Evolutionary conservation across 345 rosid species (phyloP).

Genomic region (Acer saccharum): DNA sequence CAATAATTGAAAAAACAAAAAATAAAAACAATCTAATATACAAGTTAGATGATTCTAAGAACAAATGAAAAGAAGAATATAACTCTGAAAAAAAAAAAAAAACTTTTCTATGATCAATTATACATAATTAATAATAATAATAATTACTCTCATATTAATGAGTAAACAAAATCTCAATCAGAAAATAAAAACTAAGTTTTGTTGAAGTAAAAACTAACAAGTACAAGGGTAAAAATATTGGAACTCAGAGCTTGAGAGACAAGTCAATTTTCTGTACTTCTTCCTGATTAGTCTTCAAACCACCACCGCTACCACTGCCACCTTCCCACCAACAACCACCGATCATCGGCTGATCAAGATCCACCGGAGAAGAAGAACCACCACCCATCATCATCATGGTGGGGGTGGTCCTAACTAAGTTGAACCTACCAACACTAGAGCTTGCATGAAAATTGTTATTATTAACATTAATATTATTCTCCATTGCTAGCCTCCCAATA

Average conservation of each 20-base stretch:
- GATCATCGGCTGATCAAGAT: too few relatives aligned
- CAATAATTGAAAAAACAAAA: neutral
- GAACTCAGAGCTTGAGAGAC: constrained; percentile 62
- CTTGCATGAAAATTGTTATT: neutral
- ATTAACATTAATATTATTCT: constrained; percentile 13
- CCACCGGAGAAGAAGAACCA: constrained; percentile 18
- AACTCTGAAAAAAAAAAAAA: neutral
- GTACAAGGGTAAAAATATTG: neutral
- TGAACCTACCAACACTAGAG: constrained; percentile 40
- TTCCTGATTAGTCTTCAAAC: constrained; percentile 42
- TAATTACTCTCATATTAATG: constrained; percentile 23
- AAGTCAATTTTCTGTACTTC: constrained; percentile 66
- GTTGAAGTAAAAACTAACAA: neutral
- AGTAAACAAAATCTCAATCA: constrained; percentile 23
- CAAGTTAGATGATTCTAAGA: neutral
- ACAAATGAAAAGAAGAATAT: neutral
- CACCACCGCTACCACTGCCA: constrained; percentile 10
- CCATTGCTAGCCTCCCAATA: constrained; percentile 48
- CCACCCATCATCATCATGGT: neutral
- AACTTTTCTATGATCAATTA: constrained; percentile 22
- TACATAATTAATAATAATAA: constrained; percentile 26
- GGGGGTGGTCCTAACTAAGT: constrained; percentile 31
- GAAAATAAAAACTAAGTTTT: neutral
- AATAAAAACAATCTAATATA: neutral
- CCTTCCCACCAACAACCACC: neutral